Conservation (phyloP, 1,139 yeast genomes). For the Pichia sp. region DNA sequence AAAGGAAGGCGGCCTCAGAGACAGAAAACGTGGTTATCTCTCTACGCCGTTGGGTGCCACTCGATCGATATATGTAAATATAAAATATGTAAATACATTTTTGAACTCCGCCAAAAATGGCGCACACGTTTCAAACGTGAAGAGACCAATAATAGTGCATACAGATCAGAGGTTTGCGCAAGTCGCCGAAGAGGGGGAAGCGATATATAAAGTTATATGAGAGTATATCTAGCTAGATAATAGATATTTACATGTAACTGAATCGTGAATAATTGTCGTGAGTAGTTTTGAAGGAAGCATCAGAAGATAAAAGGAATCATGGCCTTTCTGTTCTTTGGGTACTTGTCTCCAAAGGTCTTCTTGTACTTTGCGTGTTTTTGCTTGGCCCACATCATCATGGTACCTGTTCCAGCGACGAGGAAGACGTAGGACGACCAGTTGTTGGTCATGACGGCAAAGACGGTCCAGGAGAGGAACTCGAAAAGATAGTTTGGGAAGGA, state of each 20-base stretch:
- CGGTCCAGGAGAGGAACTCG: conserved; percentile 72
- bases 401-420: conserved; percentile 63
- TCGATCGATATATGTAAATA: background rate
- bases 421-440: conserved; percentile 76
- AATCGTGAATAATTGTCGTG: background rate
- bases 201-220: background rate
- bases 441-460: conserved; percentile 64
- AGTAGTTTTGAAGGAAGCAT: background rate
- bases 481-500: conserved; percentile 81
- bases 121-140: background rate
- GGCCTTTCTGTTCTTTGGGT: conserved; percentile 67
- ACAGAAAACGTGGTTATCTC: background rate
- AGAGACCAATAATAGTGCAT: background rate
- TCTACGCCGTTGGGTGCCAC: background rate
- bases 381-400: conserved; percentile 78
- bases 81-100: background rate
- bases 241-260: background rate
- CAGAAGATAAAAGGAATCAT: conserved; percentile 53
- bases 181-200: background rate
- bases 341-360: conserved; percentile 68
- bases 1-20: background rate
- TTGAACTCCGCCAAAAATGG: background rate
- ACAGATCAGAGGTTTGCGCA: background rate
- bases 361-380: conserved; percentile 65
- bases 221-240: background rate